phyloP scores from a whole-genome alignment of 2,329 filamentous ascomycete genomes.

The Colletotrichum spaethianum region DNA sequence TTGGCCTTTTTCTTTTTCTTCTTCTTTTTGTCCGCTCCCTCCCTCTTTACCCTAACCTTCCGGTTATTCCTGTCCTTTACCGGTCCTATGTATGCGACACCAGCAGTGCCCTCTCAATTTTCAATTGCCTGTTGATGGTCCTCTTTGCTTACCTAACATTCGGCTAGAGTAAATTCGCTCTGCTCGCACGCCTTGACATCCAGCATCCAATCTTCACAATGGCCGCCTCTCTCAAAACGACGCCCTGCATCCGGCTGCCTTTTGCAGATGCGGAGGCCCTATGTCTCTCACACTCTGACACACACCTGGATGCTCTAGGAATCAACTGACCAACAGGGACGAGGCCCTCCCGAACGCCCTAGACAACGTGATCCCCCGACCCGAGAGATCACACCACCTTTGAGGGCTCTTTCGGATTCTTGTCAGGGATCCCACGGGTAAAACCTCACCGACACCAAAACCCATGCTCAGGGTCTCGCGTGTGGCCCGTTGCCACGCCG shows the following conservation, averaged over 20 bases:
- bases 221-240: background rate
- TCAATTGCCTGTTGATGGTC: background rate
- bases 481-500: background rate
- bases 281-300: background rate
- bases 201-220: background rate
- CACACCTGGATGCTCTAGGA: background rate
- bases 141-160: background rate
- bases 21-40: background rate
- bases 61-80: too few species aligned
- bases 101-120: background rate
- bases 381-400: slow-evolving; percentile 40
- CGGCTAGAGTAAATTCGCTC: too few species aligned
- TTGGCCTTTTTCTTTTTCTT: background rate
- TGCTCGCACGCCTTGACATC: background rate
- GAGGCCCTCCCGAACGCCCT: background rate
- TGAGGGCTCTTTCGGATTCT: slow-evolving; percentile 25
- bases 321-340: slow-evolving; percentile 14
- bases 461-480: background rate
- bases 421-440: slow-evolving; percentile 17
- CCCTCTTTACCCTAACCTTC: too few species aligned
- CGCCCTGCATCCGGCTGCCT: background rate
- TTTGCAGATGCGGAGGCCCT: background rate
- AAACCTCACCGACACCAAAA: slow-evolving; percentile 10
- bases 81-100: background rate
- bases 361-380: slow-evolving; percentile 10